These are phyloP conservation scores for Mycena venus DNA, from an alignment of 768 basidiomycete genomes.

Conservation along the genomic window DNA sequence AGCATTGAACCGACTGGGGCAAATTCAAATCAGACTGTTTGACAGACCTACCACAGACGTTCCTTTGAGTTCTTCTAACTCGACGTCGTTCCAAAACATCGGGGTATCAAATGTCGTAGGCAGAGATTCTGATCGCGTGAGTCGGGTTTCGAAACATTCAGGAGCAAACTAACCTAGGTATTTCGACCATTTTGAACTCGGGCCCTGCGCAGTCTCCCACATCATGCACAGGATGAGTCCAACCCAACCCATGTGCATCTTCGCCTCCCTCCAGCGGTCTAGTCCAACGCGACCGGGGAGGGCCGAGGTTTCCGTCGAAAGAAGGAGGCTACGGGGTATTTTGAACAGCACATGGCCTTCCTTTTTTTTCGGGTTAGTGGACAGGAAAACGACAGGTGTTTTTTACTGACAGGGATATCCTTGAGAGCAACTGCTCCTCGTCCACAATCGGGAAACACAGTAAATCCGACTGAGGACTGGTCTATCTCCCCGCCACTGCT, in stretches of 20 bases:
- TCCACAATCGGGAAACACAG: slow-evolving; percentile 67
- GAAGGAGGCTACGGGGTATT: slow-evolving; percentile 81
- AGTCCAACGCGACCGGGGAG: slow-evolving; percentile 73
- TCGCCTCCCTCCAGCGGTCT: slow-evolving; percentile 72
- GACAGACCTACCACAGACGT: slow-evolving; percentile 89
- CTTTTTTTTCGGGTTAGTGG: slow-evolving; percentile 52
- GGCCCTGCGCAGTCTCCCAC: slow-evolving; percentile 86
- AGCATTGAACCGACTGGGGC: background rate
- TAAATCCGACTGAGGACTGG: slow-evolving; percentile 57
- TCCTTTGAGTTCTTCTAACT: slow-evolving; percentile 81
- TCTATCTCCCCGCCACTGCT: slow-evolving; percentile 66
- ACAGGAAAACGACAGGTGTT: background rate
- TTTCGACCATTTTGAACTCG: slow-evolving; percentile 73
- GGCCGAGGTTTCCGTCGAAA: slow-evolving; percentile 83
- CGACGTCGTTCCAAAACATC: slow-evolving; percentile 91
- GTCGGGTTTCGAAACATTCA: background rate
- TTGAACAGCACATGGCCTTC: slow-evolving; percentile 83
- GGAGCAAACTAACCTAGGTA: slow-evolving; percentile 74
- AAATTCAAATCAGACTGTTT: slow-evolving; percentile 5
- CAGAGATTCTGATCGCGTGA: slow-evolving; percentile 63
- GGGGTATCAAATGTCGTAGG: slow-evolving; percentile 87
- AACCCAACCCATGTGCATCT: slow-evolving; percentile 83
- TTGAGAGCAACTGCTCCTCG: slow-evolving; percentile 81
- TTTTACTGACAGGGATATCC: slow-evolving; percentile 73
- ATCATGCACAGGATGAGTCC: slow-evolving; percentile 94